A percentile compares a stretch with the other conserved stretches of the same genome.
Conservation (phyloP, 805 yeast genomes). For the Candida boleticola region DNA sequence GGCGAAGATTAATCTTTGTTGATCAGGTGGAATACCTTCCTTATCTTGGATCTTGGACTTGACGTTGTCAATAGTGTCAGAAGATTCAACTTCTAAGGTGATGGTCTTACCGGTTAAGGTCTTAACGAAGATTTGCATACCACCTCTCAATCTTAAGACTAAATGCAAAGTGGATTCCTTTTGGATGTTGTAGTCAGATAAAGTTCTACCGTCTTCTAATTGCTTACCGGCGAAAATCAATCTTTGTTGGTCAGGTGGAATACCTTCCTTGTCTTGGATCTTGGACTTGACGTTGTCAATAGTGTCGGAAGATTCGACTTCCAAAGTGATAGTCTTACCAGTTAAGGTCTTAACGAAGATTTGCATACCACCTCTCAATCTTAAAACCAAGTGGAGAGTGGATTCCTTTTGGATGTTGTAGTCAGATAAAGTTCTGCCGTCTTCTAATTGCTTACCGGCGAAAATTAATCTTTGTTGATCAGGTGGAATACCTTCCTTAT, state of each 20-base stretch:
- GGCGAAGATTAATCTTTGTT: slow-evolving; percentile 95
- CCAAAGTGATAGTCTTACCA: slow-evolving; percentile 68
- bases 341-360: slow-evolving; percentile 31
- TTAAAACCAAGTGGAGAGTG: slow-evolving; percentile 89
- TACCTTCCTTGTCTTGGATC: slow-evolving; percentile 97
- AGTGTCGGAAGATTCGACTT: slow-evolving; percentile 96
- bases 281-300: slow-evolving; percentile 95
- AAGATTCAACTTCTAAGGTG: slow-evolving; percentile 94
- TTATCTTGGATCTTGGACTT: slow-evolving; percentile 95
- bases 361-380: slow-evolving; percentile 91
- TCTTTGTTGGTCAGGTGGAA: slow-evolving; percentile 98
- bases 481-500: no score
- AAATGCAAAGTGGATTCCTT: slow-evolving; percentile 95
- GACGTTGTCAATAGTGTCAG: slow-evolving; percentile 96
- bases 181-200: slow-evolving; percentile 97
- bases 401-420: slow-evolving; percentile 99
- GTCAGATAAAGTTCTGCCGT: slow-evolving; percentile 93
- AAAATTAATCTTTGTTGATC: no score
- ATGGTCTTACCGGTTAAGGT: slow-evolving; percentile 46
- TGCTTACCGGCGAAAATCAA: slow-evolving; percentile 97
- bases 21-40: slow-evolving; percentile 98
- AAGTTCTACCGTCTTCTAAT: slow-evolving; percentile 94
- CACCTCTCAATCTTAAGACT: slow-evolving; percentile 98
- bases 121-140: slow-evolving; percentile 47
- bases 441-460: slow-evolving; percentile 97